phyloP scores from a whole-genome alignment of 2,329 filamentous ascomycete genomes.

The Colletotrichum viniferum region DNA sequence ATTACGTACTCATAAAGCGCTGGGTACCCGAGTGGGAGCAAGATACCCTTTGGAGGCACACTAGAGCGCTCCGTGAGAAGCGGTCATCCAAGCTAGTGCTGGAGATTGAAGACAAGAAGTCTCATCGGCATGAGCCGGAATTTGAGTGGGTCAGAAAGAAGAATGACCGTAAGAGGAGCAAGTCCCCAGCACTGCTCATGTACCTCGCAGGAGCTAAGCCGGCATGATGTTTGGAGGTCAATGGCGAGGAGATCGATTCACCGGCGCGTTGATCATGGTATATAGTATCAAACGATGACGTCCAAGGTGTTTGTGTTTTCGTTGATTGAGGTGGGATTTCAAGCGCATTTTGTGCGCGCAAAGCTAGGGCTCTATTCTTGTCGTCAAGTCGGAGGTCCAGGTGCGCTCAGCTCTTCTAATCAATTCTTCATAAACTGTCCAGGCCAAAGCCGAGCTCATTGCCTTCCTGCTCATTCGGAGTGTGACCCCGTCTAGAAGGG shows the following conservation, averaged over 20 bases:
- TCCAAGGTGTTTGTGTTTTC: background rate
- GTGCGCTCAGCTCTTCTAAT: slow-evolving; percentile 68
- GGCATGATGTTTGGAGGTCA: slow-evolving; percentile 27
- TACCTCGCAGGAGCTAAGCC: slow-evolving; percentile 60
- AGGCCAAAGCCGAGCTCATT: slow-evolving; percentile 90
- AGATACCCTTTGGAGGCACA: slow-evolving; percentile 75
- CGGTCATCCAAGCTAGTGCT: slow-evolving; percentile 48
- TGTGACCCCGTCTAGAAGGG: slow-evolving; percentile 84
- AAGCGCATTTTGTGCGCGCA: background rate
- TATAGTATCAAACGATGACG: background rate
- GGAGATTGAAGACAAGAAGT: slow-evolving; percentile 49
- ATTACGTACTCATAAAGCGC: slow-evolving; percentile 75
- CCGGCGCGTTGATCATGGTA: background rate
- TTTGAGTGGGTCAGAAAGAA: slow-evolving; percentile 65
- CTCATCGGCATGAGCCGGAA: slow-evolving; percentile 47
- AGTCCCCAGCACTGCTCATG: slow-evolving; percentile 60
- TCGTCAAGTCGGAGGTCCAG: slow-evolving; percentile 9
- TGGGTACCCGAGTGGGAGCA: slow-evolving; percentile 76
- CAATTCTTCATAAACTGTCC: slow-evolving; percentile 96
- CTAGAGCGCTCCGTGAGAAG: slow-evolving; percentile 65
- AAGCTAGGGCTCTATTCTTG: slow-evolving; percentile 4
- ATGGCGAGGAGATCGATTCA: background rate
- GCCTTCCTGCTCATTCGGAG: slow-evolving; percentile 91
- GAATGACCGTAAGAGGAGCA: slow-evolving; percentile 56
- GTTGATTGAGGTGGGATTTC: background rate